These are phyloP conservation scores for Cryptococcus maquisensis DNA, from an alignment of 1,284 basidiomycete species.

Conservation along the genomic window DNA sequence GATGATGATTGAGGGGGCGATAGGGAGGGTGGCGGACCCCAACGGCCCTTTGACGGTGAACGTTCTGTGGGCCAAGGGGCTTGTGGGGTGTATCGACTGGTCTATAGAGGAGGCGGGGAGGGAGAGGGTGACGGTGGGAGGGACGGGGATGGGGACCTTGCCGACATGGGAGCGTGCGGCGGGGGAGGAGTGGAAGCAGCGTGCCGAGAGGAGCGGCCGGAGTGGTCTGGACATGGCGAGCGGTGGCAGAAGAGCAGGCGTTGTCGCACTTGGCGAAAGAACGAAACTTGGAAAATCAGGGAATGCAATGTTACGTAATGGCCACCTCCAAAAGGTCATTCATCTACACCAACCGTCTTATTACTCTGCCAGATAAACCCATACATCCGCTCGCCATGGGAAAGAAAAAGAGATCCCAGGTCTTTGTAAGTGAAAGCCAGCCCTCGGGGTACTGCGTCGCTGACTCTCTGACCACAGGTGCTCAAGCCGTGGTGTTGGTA, in stretches of 20 bases:
- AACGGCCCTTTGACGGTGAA: constrained; percentile 65
- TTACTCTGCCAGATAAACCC: background rate
- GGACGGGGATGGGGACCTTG: constrained; percentile 68
- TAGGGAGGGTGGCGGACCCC: constrained; percentile 64
- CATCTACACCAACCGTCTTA: no score
- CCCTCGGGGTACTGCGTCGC: background rate
- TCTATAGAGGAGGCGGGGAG: constrained; percentile 38
- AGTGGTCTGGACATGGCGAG: background rate
- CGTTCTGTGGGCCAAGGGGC: constrained; percentile 22
- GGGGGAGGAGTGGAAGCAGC: constrained; percentile 30
- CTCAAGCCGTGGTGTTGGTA: constrained; percentile 97
- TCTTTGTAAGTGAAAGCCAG: constrained; percentile 28
- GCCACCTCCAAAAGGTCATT: background rate
- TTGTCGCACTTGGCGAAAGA: background rate
- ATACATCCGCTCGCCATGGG: constrained; percentile 34
- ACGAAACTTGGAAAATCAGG: background rate
- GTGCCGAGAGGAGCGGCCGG: background rate
- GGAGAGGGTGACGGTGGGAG: constrained; percentile 61
- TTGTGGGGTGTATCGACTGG: constrained; percentile 20
- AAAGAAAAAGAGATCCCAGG: constrained; percentile 48
- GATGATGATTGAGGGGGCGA: constrained; percentile 60
- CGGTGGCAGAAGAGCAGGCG: background rate
- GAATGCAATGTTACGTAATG: background rate
- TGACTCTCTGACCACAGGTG: constrained; percentile 53
- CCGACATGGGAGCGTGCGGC: constrained; percentile 62